These are phyloP conservation scores for Ogataea ganodermae DNA, from an alignment of 805 yeast species.

Conservation along the genomic window DNA sequence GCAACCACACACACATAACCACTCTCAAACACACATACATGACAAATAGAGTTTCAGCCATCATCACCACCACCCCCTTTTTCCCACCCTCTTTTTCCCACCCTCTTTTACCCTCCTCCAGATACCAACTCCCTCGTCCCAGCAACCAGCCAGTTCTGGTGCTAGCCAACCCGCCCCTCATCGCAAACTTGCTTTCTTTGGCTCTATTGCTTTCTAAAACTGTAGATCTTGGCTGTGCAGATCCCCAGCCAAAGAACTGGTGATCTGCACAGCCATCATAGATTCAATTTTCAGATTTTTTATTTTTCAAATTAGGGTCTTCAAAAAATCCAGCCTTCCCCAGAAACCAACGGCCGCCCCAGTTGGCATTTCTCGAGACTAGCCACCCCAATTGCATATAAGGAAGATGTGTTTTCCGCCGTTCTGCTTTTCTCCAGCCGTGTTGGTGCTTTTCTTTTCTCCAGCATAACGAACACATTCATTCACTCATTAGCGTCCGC, in stretches of 20 bases:
- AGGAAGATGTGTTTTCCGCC: background rate
- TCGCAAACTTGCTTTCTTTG: too few relatives aligned
- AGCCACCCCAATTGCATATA: constrained; percentile 1
- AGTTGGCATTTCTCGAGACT: background rate
- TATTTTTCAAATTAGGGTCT: background rate
- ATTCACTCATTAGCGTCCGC: constrained; percentile 1
- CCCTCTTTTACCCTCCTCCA: too few relatives aligned
- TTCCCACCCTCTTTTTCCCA: too few relatives aligned
- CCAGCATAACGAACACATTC: constrained; percentile 4
- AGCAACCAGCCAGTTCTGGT: too few relatives aligned
- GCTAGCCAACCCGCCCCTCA: too few relatives aligned
- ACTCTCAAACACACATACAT: too few relatives aligned
- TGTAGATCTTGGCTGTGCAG: constrained; percentile 8
- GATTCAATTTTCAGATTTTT: background rate
- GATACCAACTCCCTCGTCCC: too few relatives aligned
- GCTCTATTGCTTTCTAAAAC: too few relatives aligned
- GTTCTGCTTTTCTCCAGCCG: background rate
- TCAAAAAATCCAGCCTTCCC: constrained; percentile 5
- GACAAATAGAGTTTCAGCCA: too few relatives aligned
- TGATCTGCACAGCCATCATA: background rate
- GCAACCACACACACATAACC: background rate
- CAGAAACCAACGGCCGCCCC: background rate
- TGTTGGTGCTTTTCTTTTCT: background rate
- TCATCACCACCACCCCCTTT: too few relatives aligned
- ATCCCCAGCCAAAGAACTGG: too few relatives aligned